Conservation (phyloP, 2,329 filamentous ascomycete species). For the Cladosporium sp. region DNA sequence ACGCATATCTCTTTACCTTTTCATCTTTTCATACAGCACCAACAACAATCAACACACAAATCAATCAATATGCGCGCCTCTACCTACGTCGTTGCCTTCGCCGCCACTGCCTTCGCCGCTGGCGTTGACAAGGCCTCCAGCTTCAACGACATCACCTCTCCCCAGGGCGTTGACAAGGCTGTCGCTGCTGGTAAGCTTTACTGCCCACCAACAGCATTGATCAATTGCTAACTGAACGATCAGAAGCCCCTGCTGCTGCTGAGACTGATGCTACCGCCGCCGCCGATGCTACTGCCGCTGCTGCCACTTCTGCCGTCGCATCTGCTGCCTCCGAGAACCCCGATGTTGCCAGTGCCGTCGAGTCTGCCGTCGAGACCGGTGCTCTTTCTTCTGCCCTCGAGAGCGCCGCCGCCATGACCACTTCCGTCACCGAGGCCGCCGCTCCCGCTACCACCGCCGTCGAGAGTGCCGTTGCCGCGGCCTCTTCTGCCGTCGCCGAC, state of each 20-base stretch:
- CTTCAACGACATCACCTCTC: conserved; percentile 7
- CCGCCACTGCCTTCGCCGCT: conserved; percentile 11
- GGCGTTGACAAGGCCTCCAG: conserved; percentile 2
- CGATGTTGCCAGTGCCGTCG: background rate
- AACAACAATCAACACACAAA: conserved; percentile 12
- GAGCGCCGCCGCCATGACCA: background rate
- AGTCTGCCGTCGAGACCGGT: background rate
- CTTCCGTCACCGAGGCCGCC: background rate
- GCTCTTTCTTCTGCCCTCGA: background rate
- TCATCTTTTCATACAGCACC: background rate
- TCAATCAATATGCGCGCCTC: conserved; percentile 14
- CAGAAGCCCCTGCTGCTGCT: background rate
- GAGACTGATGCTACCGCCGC: background rate
- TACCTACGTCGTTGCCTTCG: conserved; percentile 14
- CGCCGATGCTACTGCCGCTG: background rate
- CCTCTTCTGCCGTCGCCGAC: background rate
- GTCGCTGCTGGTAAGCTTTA: background rate
- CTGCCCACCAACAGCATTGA: background rate
- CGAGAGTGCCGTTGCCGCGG: background rate
- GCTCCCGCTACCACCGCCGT: background rate
- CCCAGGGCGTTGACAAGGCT: background rate
- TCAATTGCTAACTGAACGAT: background rate
- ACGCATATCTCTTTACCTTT: background rate
- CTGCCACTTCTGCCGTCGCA: background rate
- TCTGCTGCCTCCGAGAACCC: background rate